A percentile compares a stretch with the other conserved stretches of the same genome.
These are phyloP conservation scores for Phlyctochytrium arcticum DNA, from an alignment of 192 early-diverging fungal genomes.

Conservation along the genomic window DNA sequence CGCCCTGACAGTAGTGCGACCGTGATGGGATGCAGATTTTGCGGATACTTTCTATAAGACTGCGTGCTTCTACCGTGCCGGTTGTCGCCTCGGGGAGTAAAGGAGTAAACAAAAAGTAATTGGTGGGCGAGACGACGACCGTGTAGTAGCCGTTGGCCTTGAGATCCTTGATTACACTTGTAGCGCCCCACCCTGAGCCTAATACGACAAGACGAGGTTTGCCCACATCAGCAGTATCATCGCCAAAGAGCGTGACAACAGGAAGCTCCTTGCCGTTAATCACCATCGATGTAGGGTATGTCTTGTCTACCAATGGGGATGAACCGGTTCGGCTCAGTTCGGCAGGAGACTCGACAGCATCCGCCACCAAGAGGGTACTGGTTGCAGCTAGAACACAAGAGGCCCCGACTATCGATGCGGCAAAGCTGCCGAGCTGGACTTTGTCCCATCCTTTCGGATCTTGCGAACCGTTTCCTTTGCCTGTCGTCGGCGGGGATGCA, in stretches of 20 bases:
- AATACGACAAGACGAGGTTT: conserved; percentile 33
- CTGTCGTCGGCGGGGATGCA: too few species aligned
- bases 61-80: conserved; percentile 34
- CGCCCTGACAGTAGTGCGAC: conserved; percentile 24
- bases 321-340: too few species aligned
- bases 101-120: conserved; percentile 47
- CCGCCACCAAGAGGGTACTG: too few species aligned
- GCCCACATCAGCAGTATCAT: conserved; percentile 24
- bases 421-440: too few species aligned
- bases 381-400: too few species aligned
- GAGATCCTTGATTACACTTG: conserved; percentile 35
- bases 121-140: conserved; percentile 32
- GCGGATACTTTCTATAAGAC: conserved; percentile 31
- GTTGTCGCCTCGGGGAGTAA: conserved; percentile 41
- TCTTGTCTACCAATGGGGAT: background rate
- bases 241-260: conserved; percentile 12
- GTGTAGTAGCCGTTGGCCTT: conserved; percentile 30
- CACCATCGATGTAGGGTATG: conserved; percentile 14
- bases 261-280: conserved; percentile 18
- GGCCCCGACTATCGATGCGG: too few species aligned
- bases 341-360: too few species aligned
- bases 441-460: too few species aligned
- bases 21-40: conserved; percentile 20
- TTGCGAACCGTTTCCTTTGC: too few species aligned
- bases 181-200: conserved; percentile 42